Base-by-base conservation (phyloP, 495 filamentous ascomycete genomes). In the Annulohypoxylon bovei region DNA sequence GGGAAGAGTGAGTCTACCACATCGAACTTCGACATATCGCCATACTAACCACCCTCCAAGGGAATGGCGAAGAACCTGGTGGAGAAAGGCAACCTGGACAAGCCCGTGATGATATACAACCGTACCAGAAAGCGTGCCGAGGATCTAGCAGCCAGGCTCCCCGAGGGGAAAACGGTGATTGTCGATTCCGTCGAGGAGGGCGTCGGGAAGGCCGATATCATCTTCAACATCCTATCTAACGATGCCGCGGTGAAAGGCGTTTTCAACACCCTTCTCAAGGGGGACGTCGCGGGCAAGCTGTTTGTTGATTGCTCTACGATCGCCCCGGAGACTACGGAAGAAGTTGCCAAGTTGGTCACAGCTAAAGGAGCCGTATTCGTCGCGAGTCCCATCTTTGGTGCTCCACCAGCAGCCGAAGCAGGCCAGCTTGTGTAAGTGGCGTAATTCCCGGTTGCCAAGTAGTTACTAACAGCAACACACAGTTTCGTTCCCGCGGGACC, bases 281-380 rank as follows among this genome's bases (percentile, higher is more conserved):
- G 81, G 22, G 84, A 90, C 55, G 81, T 89, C 7, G 81, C 81
- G 14, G 89, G 88, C 35, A 94, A 93, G 78, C 80, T 93, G 16
- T 87, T 97, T 62, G 82, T 97, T 37, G 93, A 97, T 71, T 94
- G 91, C 83, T 95, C 92, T 1, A 98, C 94, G 46, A 88, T 98
- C 35, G 90, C 94, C 78, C 93, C 94, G 0, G 90, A 94, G 42
- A 95, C 92, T 23, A 92, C 93, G 3, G 85, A 91, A 42, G 80
- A 78, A 47, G 71, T 92, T 4, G 88, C 89, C 44, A 80, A 86
- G 61, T 79, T 77, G 3, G 82, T 92, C 57, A 68, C 77, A 1
- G 83, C 76, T 1, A 84, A 84, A 22, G 91, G 90, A 6, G 93
- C 86, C 22, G 80, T 88, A 39, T 95, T 96, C 79, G 87, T 96